These are phyloP conservation scores for Chaetomium tenue DNA, from an alignment of 495 filamentous ascomycete genomes.

Conservation along the genomic window DNA sequence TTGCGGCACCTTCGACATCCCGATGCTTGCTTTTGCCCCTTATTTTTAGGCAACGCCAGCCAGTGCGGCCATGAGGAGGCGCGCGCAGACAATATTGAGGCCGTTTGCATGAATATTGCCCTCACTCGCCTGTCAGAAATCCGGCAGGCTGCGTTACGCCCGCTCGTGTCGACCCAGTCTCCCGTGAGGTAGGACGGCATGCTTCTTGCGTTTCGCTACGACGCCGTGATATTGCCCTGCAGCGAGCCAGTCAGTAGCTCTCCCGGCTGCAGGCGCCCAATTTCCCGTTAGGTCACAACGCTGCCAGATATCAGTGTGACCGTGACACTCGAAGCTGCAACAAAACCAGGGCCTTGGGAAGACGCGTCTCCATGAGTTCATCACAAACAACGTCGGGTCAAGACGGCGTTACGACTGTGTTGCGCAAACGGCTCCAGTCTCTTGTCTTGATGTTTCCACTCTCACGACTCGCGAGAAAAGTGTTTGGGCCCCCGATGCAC, in stretches of 20 bases:
- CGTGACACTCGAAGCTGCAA: slow-evolving; percentile 7
- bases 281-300: slow-evolving; percentile 3
- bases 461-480: not conserved
- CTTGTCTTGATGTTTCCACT: not conserved
- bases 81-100: slow-evolving; percentile 12
- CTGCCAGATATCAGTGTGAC: slow-evolving; percentile 11
- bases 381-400: not conserved
- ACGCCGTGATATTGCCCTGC: slow-evolving; percentile 14
- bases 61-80: slow-evolving; percentile 3
- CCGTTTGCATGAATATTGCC: slow-evolving; percentile 8
- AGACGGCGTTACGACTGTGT: not conserved
- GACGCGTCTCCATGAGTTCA: slow-evolving; percentile 5
- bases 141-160: not conserved
- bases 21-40: not conserved
- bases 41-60: slow-evolving; percentile 9
- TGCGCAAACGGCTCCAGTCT: not conserved
- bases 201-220: slow-evolving; percentile 6
- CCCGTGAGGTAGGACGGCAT: not conserved
- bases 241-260: slow-evolving; percentile 6
- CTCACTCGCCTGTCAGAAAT: not conserved
- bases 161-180: not conserved
- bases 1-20: not conserved
- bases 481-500: not conserved
- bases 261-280: not conserved
- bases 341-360: not conserved